Evolutionary conservation across 352 stramenopile genomes (phyloP), one percentile per base, ranked within the genome.

Genomic region (Lagenidium giganteum): DNA sequence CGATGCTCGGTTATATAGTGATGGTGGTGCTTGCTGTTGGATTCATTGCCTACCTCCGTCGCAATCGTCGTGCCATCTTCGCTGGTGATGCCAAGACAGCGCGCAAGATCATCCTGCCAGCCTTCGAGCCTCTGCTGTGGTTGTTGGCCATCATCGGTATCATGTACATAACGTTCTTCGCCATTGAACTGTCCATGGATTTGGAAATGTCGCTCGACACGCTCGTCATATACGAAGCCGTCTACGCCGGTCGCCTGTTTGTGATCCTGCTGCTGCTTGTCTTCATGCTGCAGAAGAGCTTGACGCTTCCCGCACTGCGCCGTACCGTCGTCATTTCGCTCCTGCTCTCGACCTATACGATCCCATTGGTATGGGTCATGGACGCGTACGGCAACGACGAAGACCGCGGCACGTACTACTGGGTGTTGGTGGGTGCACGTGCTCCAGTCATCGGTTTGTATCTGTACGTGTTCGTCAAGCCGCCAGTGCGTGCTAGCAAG

Each of bases 91-190:
- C 55, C 0, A 54, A 54, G 0, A 71, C 74, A 8, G 57, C 71
- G 4, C 56, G 72, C 29, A 87, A 87, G 47, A 47, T 87, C 31
- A 59, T 87, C 21, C 34, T 87, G 23, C 76, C 76, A 8, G 71
- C 73, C 5, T 89, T 85, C 42, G 76, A 84, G 51, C 76, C 76
- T 0, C 49, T 89, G 28, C 51, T 89, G 8, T 82, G 67, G 70
- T 47, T 85, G 8, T 54, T 89, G 3, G 56, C 54, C 1, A 36
- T 14, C 8, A 49, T 57, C 8, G n/a, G n/a, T n/a, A n/a, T n/a
- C n/a, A n/a, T n/a, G n/a, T n/a, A n/a, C n/a, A n/a, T n/a, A n/a
- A n/a, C n/a, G n/a, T n/a, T n/a, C n/a, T n/a, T n/a, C n/a, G n/a
- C n/a, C n/a, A n/a, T n/a, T n/a, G n/a, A n/a, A n/a, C n/a, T n/a